Percentiles rank a stretch among this genome's conserved stretches.
phyloP scores from a whole-genome alignment of 169 alveolate genomes.

The Eimeria necatrix region DNA sequence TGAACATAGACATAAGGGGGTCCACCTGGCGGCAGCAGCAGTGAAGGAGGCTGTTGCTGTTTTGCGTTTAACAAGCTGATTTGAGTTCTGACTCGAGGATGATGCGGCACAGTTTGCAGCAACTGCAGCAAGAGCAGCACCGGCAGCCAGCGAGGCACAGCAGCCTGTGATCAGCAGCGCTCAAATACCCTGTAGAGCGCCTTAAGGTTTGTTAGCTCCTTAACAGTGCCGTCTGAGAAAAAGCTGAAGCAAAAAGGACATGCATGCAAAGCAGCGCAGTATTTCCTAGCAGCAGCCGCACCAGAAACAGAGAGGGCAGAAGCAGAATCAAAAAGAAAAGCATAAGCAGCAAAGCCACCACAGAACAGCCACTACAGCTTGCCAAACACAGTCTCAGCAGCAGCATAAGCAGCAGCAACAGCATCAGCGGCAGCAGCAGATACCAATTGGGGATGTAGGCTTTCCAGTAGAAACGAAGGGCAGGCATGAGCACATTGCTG shows the following conservation, averaged over 20 bases:
- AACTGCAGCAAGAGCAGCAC: slow-evolving; percentile 30
- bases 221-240: slow-evolving; percentile 46
- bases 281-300: neutral
- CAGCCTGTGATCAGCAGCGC: slow-evolving; percentile 52
- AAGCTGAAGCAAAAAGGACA: slow-evolving; percentile 8
- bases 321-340: no score
- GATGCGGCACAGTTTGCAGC: slow-evolving; percentile 1
- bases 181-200: slow-evolving; percentile 78
- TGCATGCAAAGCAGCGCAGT: neutral
- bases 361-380: neutral
- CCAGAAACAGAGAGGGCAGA: neutral
- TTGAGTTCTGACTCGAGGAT: neutral
- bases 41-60: no score
- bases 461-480: slow-evolving; percentile 56
- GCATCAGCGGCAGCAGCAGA: slow-evolving; percentile 21
- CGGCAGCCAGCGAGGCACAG: no score
- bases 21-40: neutral
- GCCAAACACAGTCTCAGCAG: neutral
- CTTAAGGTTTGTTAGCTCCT: slow-evolving; percentile 51
- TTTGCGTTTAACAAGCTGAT: no score
- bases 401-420: neutral
- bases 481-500: slow-evolving; percentile 37
- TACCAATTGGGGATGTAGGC: slow-evolving; percentile 31
- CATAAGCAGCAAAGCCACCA: neutral
- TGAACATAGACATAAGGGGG: neutral